Conservation (phyloP, 352 stramenopile species). For the Thalassiosira livingstoniorum region DNA sequence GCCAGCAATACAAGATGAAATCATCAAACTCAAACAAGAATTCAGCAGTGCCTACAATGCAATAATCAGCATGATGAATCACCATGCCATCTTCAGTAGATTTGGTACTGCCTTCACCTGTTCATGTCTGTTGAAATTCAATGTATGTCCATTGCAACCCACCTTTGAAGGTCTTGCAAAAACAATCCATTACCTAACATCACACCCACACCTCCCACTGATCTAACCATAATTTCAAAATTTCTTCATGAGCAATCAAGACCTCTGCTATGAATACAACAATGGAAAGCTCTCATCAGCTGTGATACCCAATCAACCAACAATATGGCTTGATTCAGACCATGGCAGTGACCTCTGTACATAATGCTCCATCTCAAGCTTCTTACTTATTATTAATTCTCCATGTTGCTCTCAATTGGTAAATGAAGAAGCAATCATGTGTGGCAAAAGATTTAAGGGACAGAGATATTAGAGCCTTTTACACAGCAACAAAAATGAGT, state of each 20-base stretch:
- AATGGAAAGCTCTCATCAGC: constrained; percentile 4
- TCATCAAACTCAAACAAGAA: constrained; percentile 8
- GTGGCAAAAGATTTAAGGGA: constrained; percentile 30
- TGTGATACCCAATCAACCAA: constrained; percentile 6
- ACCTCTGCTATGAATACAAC: constrained; percentile 9
- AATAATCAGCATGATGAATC: constrained; percentile 1
- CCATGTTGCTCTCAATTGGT: constrained; percentile 12
- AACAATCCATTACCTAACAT: background rate
- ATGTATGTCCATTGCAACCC: background rate
- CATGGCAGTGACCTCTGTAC: background rate
- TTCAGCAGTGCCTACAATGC: background rate
- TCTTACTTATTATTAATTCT: constrained; percentile 1
- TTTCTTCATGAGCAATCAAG: constrained; percentile 2
- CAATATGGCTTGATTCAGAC: background rate
- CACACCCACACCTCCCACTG: constrained; percentile 8
- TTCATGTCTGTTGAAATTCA: constrained; percentile 7
- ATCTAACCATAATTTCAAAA: constrained; percentile 3
- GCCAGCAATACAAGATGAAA: constrained; percentile 10
- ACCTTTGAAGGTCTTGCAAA: constrained; percentile 2
- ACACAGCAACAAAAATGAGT: constrained; percentile 13
- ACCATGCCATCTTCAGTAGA: background rate
- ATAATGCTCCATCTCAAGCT: constrained; percentile 2
- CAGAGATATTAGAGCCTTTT: constrained; percentile 17
- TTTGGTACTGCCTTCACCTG: constrained; percentile 5
- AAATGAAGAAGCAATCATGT: constrained; percentile 13